phyloP scores from a whole-genome alignment of 31 red algal species.

The Odonthalia washingtoniensis region DNA sequence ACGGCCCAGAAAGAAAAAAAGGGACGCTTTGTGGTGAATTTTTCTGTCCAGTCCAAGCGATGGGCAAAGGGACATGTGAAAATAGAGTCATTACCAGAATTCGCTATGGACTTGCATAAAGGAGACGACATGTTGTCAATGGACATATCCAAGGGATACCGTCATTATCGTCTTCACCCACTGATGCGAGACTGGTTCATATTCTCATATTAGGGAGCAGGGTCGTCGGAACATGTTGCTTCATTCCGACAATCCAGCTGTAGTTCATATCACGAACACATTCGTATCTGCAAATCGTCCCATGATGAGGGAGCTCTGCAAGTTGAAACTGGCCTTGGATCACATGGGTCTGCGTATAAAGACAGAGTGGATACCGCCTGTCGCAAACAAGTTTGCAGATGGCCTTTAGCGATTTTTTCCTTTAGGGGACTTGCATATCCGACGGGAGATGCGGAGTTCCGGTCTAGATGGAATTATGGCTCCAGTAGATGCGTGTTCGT shows the following conservation, averaged over 20 bases:
- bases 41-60: conserved; percentile 37
- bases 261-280: conserved; percentile 35
- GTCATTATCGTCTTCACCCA: conserved; percentile 33
- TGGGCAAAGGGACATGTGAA: conserved; percentile 33
- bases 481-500: conserved; percentile 14
- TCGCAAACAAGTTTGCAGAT: conserved; percentile 54
- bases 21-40: conserved; percentile 48
- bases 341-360: not conserved
- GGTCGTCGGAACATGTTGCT: not conserved
- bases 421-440: conserved; percentile 52
- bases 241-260: not conserved
- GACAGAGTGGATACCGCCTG: conserved; percentile 41
- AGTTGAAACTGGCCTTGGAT: conserved; percentile 32
- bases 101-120: conserved; percentile 11
- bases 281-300: conserved; percentile 26
- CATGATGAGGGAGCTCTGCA: conserved; percentile 32
- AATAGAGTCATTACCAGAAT: conserved; percentile 42
- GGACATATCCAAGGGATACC: conserved; percentile 41
- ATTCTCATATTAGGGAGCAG: conserved; percentile 23
- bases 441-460: conserved; percentile 57
- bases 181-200: conserved; percentile 56
- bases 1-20: not conserved
- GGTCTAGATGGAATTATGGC: conserved; percentile 37
- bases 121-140: conserved; percentile 33
- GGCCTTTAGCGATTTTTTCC: conserved; percentile 56